Evolutionary conservation across 2,329 filamentous ascomycete genomes (phyloP).

Genomic region (Colletotrichum aenigma): DNA sequence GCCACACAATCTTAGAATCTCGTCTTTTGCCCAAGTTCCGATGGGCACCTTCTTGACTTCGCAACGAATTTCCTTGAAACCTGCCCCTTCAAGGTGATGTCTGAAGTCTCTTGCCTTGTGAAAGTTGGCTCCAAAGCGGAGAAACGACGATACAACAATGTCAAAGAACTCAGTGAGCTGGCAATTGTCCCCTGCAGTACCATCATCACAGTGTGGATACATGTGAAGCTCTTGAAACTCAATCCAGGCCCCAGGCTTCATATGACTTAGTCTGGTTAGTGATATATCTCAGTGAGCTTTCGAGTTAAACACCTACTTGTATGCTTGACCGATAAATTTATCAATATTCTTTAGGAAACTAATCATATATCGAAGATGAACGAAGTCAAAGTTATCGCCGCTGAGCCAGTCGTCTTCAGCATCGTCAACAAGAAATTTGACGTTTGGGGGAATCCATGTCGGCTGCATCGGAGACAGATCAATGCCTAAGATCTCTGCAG

Average conservation of each 20-base stretch:
- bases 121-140: slow-evolving; percentile 34
- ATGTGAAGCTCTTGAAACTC: slow-evolving; percentile 55
- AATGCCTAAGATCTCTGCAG: slow-evolving; percentile 42
- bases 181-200: no score
- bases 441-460: slow-evolving; percentile 59
- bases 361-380: slow-evolving; percentile 56
- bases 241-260: slow-evolving; percentile 56
- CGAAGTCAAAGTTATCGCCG: slow-evolving; percentile 59
- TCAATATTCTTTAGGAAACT: slow-evolving; percentile 54
- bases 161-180: no score
- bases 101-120: slow-evolving; percentile 37
- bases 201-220: no score
- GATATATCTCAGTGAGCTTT: no score
- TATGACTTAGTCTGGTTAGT: no score
- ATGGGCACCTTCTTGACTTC: slow-evolving; percentile 50
- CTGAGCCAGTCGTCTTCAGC: slow-evolving; percentile 61
- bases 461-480: slow-evolving; percentile 52
- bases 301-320: no score
- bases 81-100: slow-evolving; percentile 38
- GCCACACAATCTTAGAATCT: slow-evolving; percentile 43
- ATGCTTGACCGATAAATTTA: slow-evolving; percentile 43
- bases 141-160: slow-evolving; percentile 28
- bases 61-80: slow-evolving; percentile 48
- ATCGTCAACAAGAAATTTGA: slow-evolving; percentile 68
- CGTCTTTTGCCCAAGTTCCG: slow-evolving; percentile 47